A percentile compares a stretch with the other conserved stretches of the same genome.
phyloP scores from a whole-genome alignment of 306 rosid genomes.

The Castanea sativa region DNA sequence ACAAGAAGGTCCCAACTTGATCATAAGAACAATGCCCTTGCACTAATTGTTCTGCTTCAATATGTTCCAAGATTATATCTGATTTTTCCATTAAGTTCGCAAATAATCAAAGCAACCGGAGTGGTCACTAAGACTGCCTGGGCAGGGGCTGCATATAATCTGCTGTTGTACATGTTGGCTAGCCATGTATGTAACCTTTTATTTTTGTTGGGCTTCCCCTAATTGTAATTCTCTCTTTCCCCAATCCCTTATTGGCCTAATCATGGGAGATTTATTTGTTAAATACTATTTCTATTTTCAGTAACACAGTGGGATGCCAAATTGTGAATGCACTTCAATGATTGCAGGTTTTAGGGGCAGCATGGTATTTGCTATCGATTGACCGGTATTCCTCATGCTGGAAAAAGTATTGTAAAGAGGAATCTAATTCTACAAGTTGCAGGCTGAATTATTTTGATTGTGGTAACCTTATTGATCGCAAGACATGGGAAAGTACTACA shows the following conservation, averaged over 20 bases:
- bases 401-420: constrained; percentile 72
- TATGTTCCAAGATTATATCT: constrained; percentile 91
- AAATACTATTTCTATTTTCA: background rate
- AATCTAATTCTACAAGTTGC: constrained; percentile 43
- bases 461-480: constrained; percentile 24
- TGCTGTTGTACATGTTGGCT: constrained; percentile 90
- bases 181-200: constrained; percentile 73
- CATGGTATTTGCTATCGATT: constrained; percentile 92
- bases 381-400: constrained; percentile 86
- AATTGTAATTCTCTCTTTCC: background rate
- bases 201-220: background rate
- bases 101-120: constrained; percentile 94
- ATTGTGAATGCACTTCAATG: constrained; percentile 8
- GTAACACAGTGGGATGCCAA: background rate
- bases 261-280: background rate
- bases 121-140: constrained; percentile 98
- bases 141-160: constrained; percentile 99
- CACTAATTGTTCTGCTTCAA: constrained; percentile 89
- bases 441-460: constrained; percentile 60
- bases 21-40: constrained; percentile 93
- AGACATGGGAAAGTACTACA: constrained; percentile 60
- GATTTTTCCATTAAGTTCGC: constrained; percentile 87
- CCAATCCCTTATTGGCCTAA: background rate
- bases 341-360: constrained; percentile 89
- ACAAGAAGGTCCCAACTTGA: constrained; percentile 61